Evolutionary conservation across 768 basidiomycete genomes (phyloP), one percentile per base, ranked within the genome.

Genomic region (Naganishia vishniacii): DNA sequence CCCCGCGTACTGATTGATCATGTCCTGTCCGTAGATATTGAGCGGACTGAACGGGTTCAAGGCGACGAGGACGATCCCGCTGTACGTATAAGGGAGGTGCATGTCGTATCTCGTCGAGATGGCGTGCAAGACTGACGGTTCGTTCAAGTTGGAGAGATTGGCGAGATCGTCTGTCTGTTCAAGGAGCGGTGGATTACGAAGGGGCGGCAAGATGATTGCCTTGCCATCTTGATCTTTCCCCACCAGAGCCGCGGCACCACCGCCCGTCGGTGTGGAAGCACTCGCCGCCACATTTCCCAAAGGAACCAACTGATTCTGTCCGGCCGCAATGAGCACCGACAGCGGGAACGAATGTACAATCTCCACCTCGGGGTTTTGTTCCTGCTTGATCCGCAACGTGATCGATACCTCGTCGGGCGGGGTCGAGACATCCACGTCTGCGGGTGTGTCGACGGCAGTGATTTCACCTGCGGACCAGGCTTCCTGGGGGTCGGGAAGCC

Each of bases 41-140:
- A 99, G 88, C 73, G 92, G 89, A 79, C 93, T 89, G 79, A 99
- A 99, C 48, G 95, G 95, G 79, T 99, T 99, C 80, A 99, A 86
- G 60, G 95, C 95, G 25, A 71, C 74, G 69, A 99, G 84, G 66
- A 98, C 94, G 69, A 98, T 99, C 70, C 95, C 95, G 67, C 90
- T 93, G 80, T 98, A 99, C 32, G 95, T 98, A 75, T 98, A 99
- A 71, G 98, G 98, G 75, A 89, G 90, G 77, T 94, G 94, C 70
- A 92, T 88, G 34, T 87, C 89, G 80, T 99, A 99, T 71, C 94
- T 88, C 78, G 93, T 93, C 40, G 88, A 86, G 71, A 99, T 97
- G 47, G 94, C 94, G 75, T 99, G 93, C 28, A 99, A 82, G 31
- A 99, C 94, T 72, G 88, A 90, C 59, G 95, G 94, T 77, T 99